Conservation (phyloP, 441 rosid genomes). For the Populus hybrid region DNA sequence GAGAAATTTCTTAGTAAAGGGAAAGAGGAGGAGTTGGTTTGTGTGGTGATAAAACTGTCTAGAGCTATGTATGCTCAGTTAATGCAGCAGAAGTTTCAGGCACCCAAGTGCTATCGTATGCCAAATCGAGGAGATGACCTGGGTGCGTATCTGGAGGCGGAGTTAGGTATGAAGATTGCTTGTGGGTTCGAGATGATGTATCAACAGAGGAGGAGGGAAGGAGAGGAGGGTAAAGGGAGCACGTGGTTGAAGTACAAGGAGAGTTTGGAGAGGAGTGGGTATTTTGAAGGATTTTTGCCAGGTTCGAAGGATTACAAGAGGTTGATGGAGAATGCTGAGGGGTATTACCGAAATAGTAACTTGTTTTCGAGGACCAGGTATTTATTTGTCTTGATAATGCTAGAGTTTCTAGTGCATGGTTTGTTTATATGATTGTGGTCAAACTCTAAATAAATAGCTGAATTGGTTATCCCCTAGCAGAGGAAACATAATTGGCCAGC, state of each 20-base stretch:
- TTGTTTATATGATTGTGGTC: background rate
- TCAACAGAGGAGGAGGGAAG: conserved; percentile 64
- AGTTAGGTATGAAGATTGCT: conserved; percentile 86
- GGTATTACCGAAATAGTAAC: conserved; percentile 60
- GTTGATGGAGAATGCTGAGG: conserved; percentile 80
- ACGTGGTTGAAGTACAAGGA: conserved; percentile 62
- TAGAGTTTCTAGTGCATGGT: background rate
- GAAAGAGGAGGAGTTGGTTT: conserved; percentile 52
- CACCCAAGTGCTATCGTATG: conserved; percentile 81
- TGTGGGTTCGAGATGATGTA: conserved; percentile 95
- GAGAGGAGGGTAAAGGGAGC: conserved; percentile 75
- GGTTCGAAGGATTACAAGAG: conserved; percentile 76
- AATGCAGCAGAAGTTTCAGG: conserved; percentile 83
- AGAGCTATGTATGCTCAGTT: conserved; percentile 92
- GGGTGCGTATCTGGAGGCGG: conserved; percentile 58
- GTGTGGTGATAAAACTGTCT: conserved; percentile 52
- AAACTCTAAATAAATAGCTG: background rate
- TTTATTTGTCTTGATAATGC: background rate
- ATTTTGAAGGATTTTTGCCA: conserved; percentile 66
- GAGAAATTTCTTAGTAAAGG: conserved; percentile 60
- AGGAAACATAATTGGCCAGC: background rate
- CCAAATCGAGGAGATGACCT: conserved; percentile 41
- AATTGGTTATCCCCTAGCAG: background rate
- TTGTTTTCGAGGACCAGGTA: conserved; percentile 65
- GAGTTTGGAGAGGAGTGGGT: conserved; percentile 68